phyloP scores from a whole-genome alignment of 768 basidiomycete species.

The Suillus tomentosus region DNA sequence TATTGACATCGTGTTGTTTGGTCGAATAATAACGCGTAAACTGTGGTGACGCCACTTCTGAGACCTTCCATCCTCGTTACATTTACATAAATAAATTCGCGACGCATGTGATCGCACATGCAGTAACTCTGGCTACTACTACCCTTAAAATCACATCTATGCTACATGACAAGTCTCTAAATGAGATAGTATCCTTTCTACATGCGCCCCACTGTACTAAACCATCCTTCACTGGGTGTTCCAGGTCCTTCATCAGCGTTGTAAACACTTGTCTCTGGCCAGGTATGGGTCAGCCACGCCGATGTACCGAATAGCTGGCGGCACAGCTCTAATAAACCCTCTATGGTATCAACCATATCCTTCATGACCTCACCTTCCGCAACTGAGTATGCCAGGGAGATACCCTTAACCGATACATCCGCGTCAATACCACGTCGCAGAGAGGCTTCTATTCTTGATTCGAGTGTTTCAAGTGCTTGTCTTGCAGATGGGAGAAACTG shows the following conservation, averaged over 20 bases:
- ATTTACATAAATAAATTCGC: neutral
- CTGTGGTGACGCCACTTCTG: constrained; percentile 4
- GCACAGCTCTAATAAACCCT: constrained; percentile 41
- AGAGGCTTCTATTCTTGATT: constrained; percentile 35
- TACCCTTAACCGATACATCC: constrained; percentile 33
- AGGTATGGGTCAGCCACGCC: constrained; percentile 38
- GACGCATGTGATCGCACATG: neutral
- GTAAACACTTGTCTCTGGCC: neutral
- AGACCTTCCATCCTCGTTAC: neutral
- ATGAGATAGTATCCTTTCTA: neutral
- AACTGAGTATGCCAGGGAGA: constrained; percentile 43
- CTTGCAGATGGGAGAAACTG: constrained; percentile 51
- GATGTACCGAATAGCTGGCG: constrained; percentile 48
- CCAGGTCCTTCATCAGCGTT: constrained; percentile 10
- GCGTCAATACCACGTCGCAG: constrained; percentile 31
- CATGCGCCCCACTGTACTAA: constrained; percentile 33
- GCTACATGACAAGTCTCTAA: neutral
- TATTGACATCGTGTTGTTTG: constrained; percentile 4
- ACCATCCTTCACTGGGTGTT: constrained; percentile 19
- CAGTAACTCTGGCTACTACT: constrained; percentile 9
- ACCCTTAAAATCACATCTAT: neutral
- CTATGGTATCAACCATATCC: constrained; percentile 44
- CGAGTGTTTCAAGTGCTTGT: constrained; percentile 40
- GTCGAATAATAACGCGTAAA: constrained; percentile 3
- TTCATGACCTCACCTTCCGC: constrained; percentile 46